These are phyloP conservation scores for Staphylotrichum tortipilum DNA, from an alignment of 495 filamentous ascomycete genomes.

Conservation along the genomic window DNA sequence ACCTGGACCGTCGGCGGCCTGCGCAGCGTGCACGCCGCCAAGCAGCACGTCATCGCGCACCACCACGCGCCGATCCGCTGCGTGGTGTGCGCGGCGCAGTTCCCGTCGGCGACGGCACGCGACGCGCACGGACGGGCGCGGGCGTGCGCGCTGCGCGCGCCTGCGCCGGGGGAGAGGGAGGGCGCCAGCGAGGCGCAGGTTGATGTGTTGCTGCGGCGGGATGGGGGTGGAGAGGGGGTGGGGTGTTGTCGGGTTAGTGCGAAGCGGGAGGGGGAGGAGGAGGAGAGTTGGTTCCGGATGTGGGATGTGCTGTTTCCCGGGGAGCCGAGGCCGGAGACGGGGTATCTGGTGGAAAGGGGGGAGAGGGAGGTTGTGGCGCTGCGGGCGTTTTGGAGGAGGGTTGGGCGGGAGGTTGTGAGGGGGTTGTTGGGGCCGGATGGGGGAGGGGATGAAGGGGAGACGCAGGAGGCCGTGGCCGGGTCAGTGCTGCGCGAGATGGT, in stretches of 20 bases:
- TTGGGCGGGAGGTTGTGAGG: neutral
- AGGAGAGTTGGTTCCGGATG: neutral
- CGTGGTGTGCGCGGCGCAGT: neutral
- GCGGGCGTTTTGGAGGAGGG: neutral
- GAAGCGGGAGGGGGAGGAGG: neutral
- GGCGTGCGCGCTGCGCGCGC: neutral
- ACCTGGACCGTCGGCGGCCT: neutral
- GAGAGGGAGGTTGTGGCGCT: neutral
- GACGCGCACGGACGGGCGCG: constrained; percentile 1
- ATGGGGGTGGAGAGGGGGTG: neutral
- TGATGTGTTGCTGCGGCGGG: neutral
- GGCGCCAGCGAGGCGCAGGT: neutral
- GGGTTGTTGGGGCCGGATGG: neutral
- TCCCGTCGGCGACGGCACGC: neutral
- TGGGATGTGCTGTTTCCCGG: neutral
- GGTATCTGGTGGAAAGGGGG: neutral
- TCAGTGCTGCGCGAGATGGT: neutral
- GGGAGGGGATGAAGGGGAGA: neutral
- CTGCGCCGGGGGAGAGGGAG: neutral
- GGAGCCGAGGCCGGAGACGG: neutral
- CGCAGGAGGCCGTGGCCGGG: neutral
- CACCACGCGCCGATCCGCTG: neutral
- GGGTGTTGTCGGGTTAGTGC: neutral
- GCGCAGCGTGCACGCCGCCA: neutral
- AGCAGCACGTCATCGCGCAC: constrained; percentile 9